These are phyloP conservation scores for Elongisporangium undulatum DNA, from an alignment of 352 stramenopile species.

Conservation along the genomic window DNA sequence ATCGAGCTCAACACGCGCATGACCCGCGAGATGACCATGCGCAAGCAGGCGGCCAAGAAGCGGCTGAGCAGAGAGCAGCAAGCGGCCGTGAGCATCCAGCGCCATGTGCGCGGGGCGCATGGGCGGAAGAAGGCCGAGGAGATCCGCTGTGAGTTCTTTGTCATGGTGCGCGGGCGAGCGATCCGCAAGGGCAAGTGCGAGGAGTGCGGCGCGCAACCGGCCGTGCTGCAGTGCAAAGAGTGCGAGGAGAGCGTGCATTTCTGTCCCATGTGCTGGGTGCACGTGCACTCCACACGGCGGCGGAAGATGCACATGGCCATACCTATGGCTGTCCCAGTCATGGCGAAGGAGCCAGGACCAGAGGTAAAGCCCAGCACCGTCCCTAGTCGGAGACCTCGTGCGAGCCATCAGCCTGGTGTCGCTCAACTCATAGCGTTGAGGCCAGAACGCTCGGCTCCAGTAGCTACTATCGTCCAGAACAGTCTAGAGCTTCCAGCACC, in stretches of 20 bases:
- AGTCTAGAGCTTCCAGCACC: background rate
- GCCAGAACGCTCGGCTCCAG: background rate
- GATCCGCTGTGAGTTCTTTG: constrained; percentile 53
- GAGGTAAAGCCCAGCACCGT: background rate
- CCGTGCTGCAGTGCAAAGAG: constrained; percentile 60
- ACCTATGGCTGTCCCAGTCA: constrained; percentile 34
- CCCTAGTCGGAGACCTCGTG: background rate
- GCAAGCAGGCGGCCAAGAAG: constrained; percentile 20
- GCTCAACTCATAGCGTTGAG: background rate
- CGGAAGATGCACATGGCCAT: constrained; percentile 57
- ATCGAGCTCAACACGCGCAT: constrained; percentile 57
- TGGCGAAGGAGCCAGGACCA: background rate
- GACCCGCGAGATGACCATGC: constrained; percentile 21
- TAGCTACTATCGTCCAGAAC: background rate
- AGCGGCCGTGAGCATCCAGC: constrained; percentile 43
- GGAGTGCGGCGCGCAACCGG: constrained; percentile 61
- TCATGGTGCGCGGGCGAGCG: constrained; percentile 59
- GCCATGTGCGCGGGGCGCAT: constrained; percentile 34
- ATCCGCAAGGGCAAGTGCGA: constrained; percentile 69
- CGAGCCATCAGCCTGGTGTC: background rate
- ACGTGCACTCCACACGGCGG: constrained; percentile 54
- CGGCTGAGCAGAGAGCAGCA: constrained; percentile 33
- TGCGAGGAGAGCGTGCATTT: constrained; percentile 71
- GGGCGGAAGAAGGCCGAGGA: constrained; percentile 37
- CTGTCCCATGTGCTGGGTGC: constrained; percentile 69